These are phyloP conservation scores for Debaryomycetaceae sp. DNA, from an alignment of 1,139 yeast genomes.

Conservation along the genomic window DNA sequence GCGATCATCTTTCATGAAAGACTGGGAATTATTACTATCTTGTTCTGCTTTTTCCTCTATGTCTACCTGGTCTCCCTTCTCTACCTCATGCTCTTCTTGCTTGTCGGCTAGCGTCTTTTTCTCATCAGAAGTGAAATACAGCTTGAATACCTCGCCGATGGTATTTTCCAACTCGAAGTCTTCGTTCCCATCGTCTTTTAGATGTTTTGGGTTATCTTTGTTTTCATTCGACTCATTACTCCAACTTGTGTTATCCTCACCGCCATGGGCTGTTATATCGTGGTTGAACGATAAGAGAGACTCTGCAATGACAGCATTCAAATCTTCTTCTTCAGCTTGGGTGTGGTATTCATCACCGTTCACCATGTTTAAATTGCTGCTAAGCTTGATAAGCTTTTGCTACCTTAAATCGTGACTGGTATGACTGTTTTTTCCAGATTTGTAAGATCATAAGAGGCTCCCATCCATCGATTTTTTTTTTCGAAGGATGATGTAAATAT, in stretches of 20 bases:
- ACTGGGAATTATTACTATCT: neutral
- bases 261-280: neutral
- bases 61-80: neutral
- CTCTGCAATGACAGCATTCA: slow-evolving; percentile 8
- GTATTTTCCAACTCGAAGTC: slow-evolving; percentile 28
- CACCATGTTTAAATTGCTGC: slow-evolving; percentile 3
- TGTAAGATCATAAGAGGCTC: slow-evolving; percentile 2
- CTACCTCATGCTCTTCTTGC: slow-evolving; percentile 2
- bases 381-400: slow-evolving; percentile 1
- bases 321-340: slow-evolving; percentile 5
- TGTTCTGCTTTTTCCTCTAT: neutral
- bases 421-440: slow-evolving; percentile 13
- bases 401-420: slow-evolving; percentile 5
- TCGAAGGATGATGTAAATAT: neutral
- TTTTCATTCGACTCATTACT: neutral
- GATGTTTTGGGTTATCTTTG: neutral
- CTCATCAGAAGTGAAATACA: slow-evolving; percentile 17
- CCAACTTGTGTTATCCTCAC: neutral
- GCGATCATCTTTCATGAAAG: neutral
- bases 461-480: neutral
- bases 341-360: slow-evolving; percentile 3
- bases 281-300: slow-evolving; percentile 7
- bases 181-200: slow-evolving; percentile 5
- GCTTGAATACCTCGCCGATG: slow-evolving; percentile 37
- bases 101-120: neutral